Percentiles rank a stretch among this genome's conserved stretches.
Evolutionary conservation across 805 yeast species (phyloP).

Genomic region (Candida schatavii): DNA sequence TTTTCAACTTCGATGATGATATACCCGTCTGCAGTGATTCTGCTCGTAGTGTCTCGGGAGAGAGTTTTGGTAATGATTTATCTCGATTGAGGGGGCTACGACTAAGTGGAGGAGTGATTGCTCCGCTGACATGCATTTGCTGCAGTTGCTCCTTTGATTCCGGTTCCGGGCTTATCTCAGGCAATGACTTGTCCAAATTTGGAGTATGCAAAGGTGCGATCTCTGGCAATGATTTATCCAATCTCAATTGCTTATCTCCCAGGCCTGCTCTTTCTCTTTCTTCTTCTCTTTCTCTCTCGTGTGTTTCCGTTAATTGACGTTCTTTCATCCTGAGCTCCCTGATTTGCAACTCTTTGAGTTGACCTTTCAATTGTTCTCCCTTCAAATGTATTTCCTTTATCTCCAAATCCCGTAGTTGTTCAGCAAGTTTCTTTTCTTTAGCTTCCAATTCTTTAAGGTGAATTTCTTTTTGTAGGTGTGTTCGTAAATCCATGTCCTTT

Average conservation of each 20-base stretch:
- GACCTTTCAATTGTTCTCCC: constrained; percentile 3
- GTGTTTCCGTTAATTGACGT: neutral
- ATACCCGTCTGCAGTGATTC: too few species aligned
- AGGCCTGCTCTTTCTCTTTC: neutral
- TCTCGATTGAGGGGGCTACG: neutral
- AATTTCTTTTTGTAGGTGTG: neutral
- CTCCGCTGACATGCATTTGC: neutral
- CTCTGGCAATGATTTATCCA: constrained; percentile 1
- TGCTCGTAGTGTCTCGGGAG: neutral
- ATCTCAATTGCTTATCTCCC: neutral
- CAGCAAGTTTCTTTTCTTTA: constrained; percentile 1
- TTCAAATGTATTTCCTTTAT: constrained; percentile 2
- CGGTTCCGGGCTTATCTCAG: neutral
- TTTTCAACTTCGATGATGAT: neutral
- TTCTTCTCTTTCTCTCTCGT: neutral
- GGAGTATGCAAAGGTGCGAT: neutral
- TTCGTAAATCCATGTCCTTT: constrained; percentile 1
- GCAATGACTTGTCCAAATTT: constrained; percentile 3
- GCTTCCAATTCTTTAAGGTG: constrained; percentile 4
- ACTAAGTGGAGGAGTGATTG: neutral
- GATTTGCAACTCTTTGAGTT: constrained; percentile 3
- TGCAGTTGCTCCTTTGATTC: neutral
- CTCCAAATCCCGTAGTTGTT: constrained; percentile 4
- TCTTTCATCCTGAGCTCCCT: constrained; percentile 3
- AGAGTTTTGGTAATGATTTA: neutral